Conservation (phyloP, 164 flowering plant species). For the Liriodendron chinense region DNA sequence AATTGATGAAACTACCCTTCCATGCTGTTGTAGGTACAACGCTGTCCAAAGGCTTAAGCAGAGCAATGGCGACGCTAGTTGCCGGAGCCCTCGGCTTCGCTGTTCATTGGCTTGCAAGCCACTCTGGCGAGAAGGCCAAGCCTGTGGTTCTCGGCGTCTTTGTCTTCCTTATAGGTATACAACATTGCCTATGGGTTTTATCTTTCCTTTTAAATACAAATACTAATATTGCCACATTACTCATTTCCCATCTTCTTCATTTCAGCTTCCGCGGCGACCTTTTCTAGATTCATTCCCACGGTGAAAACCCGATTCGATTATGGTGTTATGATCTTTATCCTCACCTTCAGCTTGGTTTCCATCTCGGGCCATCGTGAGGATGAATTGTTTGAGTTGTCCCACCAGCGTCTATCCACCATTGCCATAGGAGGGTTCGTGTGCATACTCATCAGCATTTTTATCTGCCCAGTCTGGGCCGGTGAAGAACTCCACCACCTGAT, state of each 20-base stretch:
- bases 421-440: slow-evolving; percentile 60
- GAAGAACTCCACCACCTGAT: slow-evolving; percentile 53
- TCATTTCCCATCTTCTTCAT: slow-evolving; percentile 3
- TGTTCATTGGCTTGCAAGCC: too few species aligned
- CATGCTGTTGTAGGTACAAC: too few species aligned
- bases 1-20: too few species aligned
- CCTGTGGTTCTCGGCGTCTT: too few species aligned
- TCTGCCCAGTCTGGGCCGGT: slow-evolving; percentile 84
- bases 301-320: slow-evolving; percentile 73
- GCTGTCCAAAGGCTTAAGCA: too few species aligned
- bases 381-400: slow-evolving; percentile 52
- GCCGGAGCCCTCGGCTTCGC: too few species aligned
- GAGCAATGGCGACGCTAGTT: too few species aligned
- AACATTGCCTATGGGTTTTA: neutral
- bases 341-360: slow-evolving; percentile 82
- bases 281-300: slow-evolving; percentile 68
- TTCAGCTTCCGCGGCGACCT: slow-evolving; percentile 74
- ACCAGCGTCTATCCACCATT: slow-evolving; percentile 59
- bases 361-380: slow-evolving; percentile 77
- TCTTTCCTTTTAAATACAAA: neutral
- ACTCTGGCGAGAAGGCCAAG: too few species aligned
- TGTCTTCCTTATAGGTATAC: too few species aligned
- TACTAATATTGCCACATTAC: neutral
- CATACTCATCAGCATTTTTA: slow-evolving; percentile 46
- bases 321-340: slow-evolving; percentile 72